A percentile compares a stretch with the other conserved stretches of the same genome.
Conservation (phyloP, 2,329 filamentous ascomycete genomes). For the Tolypocladium endophyticum region DNA sequence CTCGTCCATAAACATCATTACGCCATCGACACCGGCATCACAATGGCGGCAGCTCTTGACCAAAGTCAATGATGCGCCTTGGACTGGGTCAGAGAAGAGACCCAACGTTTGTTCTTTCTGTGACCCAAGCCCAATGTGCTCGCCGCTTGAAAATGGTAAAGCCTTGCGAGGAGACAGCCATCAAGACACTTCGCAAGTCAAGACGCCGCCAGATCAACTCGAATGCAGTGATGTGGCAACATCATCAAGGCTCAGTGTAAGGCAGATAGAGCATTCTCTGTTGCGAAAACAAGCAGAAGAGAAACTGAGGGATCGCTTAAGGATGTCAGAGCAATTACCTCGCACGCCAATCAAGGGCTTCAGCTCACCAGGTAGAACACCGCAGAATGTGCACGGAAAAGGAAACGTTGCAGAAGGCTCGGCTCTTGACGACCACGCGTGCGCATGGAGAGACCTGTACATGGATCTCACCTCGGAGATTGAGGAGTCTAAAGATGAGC, state of each 20-base stretch:
- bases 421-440: constrained; percentile 19
- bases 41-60: constrained; percentile 5
- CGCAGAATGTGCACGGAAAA: not conserved
- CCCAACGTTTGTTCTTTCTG: constrained; percentile 5
- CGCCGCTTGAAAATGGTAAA: not conserved
- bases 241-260: constrained; percentile 13
- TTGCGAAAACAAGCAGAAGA: constrained; percentile 11
- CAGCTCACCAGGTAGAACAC: not conserved
- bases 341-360: not conserved
- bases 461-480: constrained; percentile 29
- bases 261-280: constrained; percentile 17
- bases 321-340: not conserved
- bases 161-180: not conserved
- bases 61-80: not conserved
- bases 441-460: constrained; percentile 31
- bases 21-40: constrained; percentile 1
- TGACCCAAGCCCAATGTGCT: constrained; percentile 1
- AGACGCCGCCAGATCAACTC: not conserved
- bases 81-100: not conserved
- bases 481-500: constrained; percentile 28
- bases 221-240: constrained; percentile 2
- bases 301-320: constrained; percentile 4
- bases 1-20: not conserved
- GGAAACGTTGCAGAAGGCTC: not conserved
- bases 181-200: constrained; percentile 1